Conservation (phyloP, 1,139 yeast genomes). For the Taiozyma sp. region DNA sequence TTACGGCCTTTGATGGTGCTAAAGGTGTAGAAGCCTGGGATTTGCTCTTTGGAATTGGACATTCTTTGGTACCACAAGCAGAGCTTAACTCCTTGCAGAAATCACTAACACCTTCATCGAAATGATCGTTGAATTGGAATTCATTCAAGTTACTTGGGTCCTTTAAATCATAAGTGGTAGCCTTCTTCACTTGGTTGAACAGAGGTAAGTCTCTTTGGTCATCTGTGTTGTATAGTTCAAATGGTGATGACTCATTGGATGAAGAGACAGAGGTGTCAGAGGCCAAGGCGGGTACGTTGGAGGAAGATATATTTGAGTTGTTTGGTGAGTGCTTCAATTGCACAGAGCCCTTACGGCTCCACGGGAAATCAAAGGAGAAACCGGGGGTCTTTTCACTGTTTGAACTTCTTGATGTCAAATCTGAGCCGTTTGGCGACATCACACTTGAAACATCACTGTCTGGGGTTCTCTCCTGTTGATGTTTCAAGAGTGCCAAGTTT, state of each 20-base stretch:
- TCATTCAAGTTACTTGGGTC: constrained; percentile 13
- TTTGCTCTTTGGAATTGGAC: constrained; percentile 58
- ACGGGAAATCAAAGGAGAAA: constrained; percentile 40
- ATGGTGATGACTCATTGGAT: constrained; percentile 21
- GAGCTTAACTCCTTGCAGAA: constrained; percentile 72
- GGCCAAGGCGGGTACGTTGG: constrained; percentile 22
- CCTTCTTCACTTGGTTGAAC: constrained; percentile 17
- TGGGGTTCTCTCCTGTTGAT: constrained; percentile 1
- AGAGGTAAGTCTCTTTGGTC: constrained; percentile 19
- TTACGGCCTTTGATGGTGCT: constrained; percentile 1
- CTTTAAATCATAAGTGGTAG: constrained; percentile 4
- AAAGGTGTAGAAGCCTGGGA: constrained; percentile 21
- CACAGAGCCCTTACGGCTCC: constrained; percentile 23
- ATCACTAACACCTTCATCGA: constrained; percentile 45
- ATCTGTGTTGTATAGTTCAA: constrained; percentile 19
- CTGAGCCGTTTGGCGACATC: constrained; percentile 15
- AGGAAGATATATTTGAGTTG: constrained; percentile 1
- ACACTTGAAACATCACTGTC: constrained; percentile 7
- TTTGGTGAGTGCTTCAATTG: constrained; percentile 6
- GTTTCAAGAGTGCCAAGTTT: neutral
- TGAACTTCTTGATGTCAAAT: constrained; percentile 7
- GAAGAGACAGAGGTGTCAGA: constrained; percentile 22
- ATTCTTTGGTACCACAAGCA: constrained; percentile 79
- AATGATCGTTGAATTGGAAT: constrained; percentile 36
- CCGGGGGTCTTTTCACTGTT: constrained; percentile 11